Percentiles rank a stretch among this genome's conserved stretches.
Conservation (phyloP, 192 early-diverging fungal genomes). For the Chytriomyces hyalinus region DNA sequence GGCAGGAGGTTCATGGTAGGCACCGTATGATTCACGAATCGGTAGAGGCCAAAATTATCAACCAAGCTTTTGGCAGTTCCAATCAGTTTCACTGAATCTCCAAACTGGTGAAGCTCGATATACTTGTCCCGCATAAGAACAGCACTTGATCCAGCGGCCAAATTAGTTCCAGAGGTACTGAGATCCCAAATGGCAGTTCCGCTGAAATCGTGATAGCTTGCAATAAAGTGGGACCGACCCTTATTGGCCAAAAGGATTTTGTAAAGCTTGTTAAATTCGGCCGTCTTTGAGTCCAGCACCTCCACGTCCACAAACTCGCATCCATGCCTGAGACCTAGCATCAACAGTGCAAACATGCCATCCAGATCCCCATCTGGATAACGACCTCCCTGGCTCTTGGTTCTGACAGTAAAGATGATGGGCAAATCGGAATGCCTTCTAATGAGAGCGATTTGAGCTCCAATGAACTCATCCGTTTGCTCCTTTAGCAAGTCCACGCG, state of each 20-base stretch:
- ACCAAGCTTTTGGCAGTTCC: slow-evolving; percentile 73
- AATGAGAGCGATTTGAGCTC: slow-evolving; percentile 78
- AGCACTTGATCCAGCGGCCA: slow-evolving; percentile 11
- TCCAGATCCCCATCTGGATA: slow-evolving; percentile 68
- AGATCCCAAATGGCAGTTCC: slow-evolving; percentile 69
- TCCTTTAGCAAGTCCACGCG: slow-evolving; percentile 83
- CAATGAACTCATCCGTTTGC: slow-evolving; percentile 69
- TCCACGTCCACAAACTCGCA: slow-evolving; percentile 95
- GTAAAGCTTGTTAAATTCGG: slow-evolving; percentile 40
- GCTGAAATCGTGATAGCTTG: slow-evolving; percentile 86
- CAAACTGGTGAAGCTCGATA: slow-evolving; percentile 49
- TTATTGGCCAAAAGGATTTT: slow-evolving; percentile 57
- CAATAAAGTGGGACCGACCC: slow-evolving; percentile 73
- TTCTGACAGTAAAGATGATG: slow-evolving; percentile 93
- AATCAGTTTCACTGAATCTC: slow-evolving; percentile 93
- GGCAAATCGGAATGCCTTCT: slow-evolving; percentile 75
- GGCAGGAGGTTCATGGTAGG: slow-evolving; percentile 43
- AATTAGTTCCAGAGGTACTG: slow-evolving; percentile 33
- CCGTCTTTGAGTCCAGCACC: slow-evolving; percentile 86
- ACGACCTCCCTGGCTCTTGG: slow-evolving; percentile 82
- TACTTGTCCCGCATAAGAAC: slow-evolving; percentile 60
- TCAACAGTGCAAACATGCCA: slow-evolving; percentile 70
- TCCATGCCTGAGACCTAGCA: slow-evolving; percentile 79
- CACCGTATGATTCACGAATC: slow-evolving; percentile 63
- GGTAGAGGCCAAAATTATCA: slow-evolving; percentile 83